Evolutionary conservation across 148 eudicot species (phyloP).

Genomic region (Rhododendron henanense): DNA sequence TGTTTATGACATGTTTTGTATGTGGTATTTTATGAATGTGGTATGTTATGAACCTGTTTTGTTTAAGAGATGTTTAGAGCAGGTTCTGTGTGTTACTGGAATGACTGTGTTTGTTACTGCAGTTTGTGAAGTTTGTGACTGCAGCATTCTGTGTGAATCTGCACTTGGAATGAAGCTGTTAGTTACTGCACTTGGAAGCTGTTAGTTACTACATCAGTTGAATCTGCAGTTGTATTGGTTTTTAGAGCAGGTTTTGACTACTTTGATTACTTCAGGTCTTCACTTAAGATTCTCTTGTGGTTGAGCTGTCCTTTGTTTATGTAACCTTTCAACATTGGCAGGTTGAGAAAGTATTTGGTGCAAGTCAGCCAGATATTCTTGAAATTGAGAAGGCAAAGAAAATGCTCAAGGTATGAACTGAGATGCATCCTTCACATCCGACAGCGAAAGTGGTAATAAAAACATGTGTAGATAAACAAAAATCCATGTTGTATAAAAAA

Average conservation of each 20-base stretch:
- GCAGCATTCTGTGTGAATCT: too few relatives aligned
- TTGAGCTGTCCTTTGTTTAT: not conserved
- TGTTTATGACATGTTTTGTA: too few relatives aligned
- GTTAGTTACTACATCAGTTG: too few relatives aligned
- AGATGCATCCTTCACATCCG: constrained; percentile 23
- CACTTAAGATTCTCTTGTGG: not conserved
- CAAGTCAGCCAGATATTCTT: constrained; percentile 65
- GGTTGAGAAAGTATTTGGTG: constrained; percentile 79
- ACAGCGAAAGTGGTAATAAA: constrained; percentile 59
- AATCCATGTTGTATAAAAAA: not conserved
- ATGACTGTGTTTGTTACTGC: too few relatives aligned
- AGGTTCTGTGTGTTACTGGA: too few relatives aligned
- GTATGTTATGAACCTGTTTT: too few relatives aligned
- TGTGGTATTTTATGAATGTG: too few relatives aligned
- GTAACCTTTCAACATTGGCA: constrained; percentile 19
- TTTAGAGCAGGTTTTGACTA: not conserved
- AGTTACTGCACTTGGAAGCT: too few relatives aligned
- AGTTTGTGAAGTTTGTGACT: too few relatives aligned
- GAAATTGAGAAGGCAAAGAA: constrained; percentile 86
- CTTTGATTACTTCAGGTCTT: not conserved
- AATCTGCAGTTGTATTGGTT: too few relatives aligned
- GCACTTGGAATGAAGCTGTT: too few relatives aligned
- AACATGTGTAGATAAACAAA: not conserved
- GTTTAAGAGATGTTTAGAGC: too few relatives aligned
- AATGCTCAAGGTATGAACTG: constrained; percentile 57